Evolutionary conservation across 2,329 filamentous ascomycete genomes (phyloP).

Genomic region (Huntiella savannae): DNA sequence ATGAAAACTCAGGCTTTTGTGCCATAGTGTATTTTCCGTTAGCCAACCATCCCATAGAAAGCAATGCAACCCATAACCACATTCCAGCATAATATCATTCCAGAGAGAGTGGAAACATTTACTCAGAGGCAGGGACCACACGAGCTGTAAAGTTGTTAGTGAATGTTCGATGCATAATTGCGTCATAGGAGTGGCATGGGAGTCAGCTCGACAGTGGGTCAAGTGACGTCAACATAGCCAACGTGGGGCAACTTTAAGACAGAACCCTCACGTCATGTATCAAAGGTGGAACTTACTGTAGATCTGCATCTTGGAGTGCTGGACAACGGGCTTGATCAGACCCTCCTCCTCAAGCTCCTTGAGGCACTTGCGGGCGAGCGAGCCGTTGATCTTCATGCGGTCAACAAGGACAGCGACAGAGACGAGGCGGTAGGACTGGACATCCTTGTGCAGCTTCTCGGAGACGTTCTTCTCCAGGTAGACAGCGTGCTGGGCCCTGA

Average conservation of each 20-base stretch:
- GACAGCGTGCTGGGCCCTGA: constrained; percentile 87
- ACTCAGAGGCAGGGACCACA: constrained; percentile 11
- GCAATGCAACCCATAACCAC: constrained; percentile 11
- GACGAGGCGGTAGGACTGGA: constrained; percentile 98
- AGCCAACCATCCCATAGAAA: constrained; percentile 11
- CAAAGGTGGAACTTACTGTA: constrained; percentile 46
- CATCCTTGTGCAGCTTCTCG: constrained; percentile 99
- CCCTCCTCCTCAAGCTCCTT: constrained; percentile 94
- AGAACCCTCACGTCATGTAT: no score
- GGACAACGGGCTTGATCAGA: constrained; percentile 92
- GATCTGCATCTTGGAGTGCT: constrained; percentile 94
- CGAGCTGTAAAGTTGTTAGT: constrained; percentile 10
- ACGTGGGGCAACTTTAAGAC: no score
- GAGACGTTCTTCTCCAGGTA: constrained; percentile 94
- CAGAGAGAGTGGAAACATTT: constrained; percentile 6
- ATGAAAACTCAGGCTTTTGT: constrained; percentile 11
- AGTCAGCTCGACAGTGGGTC: no score
- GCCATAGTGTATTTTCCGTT: constrained; percentile 12
- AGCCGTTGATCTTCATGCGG: constrained; percentile 99
- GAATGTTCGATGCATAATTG: background rate
- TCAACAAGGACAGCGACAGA: constrained; percentile 97
- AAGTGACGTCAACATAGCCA: no score
- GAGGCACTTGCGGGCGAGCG: constrained; percentile 75
- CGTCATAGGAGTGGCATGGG: no score
- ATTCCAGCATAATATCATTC: constrained; percentile 9